Base-by-base conservation (phyloP, 257 asterid species). In the Gentiana macrophylla region DNA sequence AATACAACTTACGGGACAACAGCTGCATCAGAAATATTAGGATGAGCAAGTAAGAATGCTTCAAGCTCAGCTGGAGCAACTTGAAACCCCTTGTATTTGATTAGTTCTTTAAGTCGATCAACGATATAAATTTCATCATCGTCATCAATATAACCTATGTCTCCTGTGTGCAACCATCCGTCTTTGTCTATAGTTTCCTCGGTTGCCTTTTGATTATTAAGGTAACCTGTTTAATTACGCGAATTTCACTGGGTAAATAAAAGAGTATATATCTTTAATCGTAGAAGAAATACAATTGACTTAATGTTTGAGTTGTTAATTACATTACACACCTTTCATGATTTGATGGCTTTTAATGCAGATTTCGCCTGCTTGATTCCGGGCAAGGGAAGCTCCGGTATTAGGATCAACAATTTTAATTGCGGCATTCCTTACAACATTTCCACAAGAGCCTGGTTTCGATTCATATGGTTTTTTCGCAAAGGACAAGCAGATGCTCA, bases 121-220 rank as follows among this genome's bases (percentile, higher is more conserved):
- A 72, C 70, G 2, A 77, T 70, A 37, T 59, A 77, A 4, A 77
- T 52, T 59, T 70, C 73, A 50, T 70, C 74, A 32, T 72, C 68
- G 0, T 69, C 68, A 33, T 77, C 82, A 7, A 77, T 49, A 37
- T 62, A 77, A 4, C 79, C 82, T 3, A 77, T 53, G 53, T 77
- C 82, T 44, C 82, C 81, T 0, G 76, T 72, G 24, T 77, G 79
- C 57, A 77, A 62, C 79, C 79, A 77, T 11, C 82, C 82, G 2
- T 69, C 67, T 54, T 64, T 53, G 62, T 77, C 82, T 43, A 77
- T 70, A 36, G 68, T 69, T 15, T 50, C 54, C 35, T 67, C 58
- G 0, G 74, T 72, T 0, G 82, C 74, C 59, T 70, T 70, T 5
- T 56, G 57, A 46, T 77, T 67, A 52, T 77, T 73, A 3, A 72